Evolutionary conservation across 2,329 filamentous ascomycete species (phyloP), one percentile per base, ranked within the genome.

Genomic region (Epichloe brachyelytri): DNA sequence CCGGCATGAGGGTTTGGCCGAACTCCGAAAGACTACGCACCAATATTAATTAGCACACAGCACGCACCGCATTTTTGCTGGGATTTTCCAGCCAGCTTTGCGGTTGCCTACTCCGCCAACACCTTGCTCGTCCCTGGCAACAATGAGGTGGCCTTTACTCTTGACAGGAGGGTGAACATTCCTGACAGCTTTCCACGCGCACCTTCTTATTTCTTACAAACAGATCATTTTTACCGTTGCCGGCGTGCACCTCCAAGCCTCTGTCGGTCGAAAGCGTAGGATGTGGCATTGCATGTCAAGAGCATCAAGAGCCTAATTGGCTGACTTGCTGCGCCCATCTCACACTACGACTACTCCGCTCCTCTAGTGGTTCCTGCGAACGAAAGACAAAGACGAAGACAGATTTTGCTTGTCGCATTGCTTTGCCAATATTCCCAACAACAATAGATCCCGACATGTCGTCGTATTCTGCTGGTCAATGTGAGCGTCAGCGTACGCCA

Each of bases 111-210:
- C 47, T 47, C 48, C 43, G 40, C 48, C 41, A 45, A 26, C 51
- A 45, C 37, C 33, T 52, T 15, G 43, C 45, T 43, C 39, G 40
- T 38, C 33, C 39, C 38, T 26, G 34, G 50, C 50, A 51, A 51
- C 55, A 59, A 62, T 66, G 60, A 63, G 57, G 57, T 66, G 63
- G 60, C 62, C 61, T 64, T 56, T 63, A 60, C 52, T 50, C 48
- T 51, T 54, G 47, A 50, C 52, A 43, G 51, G 57, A 58, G 47
- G 44, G 19, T 55, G 46, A 51, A 55, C 56, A 50, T 57, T 50
- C 56, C 53, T 56, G 50, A 51, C 48, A 40, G 39, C 30, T 36
- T 37, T 30, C 20, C 38, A 45, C 57, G 56, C 56, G 54, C 58
- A 51, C 37, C 55, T 48, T 57, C 46, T 41, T 37, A 46, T 50